Percentiles rank a stretch among this genome's conserved stretches.
These are phyloP conservation scores for Barnettozyma hawaiiensis DNA, from an alignment of 1,139 yeast genomes.

Conservation along the genomic window DNA sequence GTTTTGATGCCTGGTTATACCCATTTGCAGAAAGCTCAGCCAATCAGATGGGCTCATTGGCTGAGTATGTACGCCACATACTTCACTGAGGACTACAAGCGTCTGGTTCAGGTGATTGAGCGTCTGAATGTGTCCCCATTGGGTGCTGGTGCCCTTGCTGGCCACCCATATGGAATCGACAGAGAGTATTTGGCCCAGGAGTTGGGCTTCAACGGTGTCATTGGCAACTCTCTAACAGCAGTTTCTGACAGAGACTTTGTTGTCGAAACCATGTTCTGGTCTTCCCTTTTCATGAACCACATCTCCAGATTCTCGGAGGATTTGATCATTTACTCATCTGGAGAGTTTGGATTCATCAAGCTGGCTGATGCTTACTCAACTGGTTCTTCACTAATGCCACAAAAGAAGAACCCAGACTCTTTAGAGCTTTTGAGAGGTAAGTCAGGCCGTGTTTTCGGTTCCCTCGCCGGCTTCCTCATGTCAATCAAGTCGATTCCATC, in stretches of 20 bases:
- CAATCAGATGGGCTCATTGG: conserved; percentile 99
- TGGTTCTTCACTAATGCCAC: conserved; percentile 98
- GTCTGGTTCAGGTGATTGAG: conserved; percentile 71
- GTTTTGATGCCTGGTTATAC: conserved; percentile 98
- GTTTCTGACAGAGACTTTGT: conserved; percentile 97
- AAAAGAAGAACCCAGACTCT: conserved; percentile 96
- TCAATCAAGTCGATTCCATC: conserved; percentile 93
- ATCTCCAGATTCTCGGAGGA: conserved; percentile 93
- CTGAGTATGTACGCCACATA: conserved; percentile 91
- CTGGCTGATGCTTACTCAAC: conserved; percentile 97
- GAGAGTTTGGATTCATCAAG: conserved; percentile 91
- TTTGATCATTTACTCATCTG: conserved; percentile 90
- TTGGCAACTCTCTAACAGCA: conserved; percentile 92
- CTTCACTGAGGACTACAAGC: conserved; percentile 81
- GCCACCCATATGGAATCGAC: conserved; percentile 97
- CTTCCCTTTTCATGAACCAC: conserved; percentile 92
- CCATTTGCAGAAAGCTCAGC: conserved; percentile 97
- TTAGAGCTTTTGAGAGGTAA: conserved; percentile 93
- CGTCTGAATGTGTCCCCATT: conserved; percentile 87
- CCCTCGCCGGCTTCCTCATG: conserved; percentile 93
- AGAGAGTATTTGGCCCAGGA: conserved; percentile 80
- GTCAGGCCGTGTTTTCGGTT: conserved; percentile 95
- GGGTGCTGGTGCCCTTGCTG: conserved; percentile 98
- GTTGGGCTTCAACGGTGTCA: conserved; percentile 74
- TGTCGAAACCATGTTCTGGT: conserved; percentile 96